Evolutionary conservation across 352 stramenopile species (phyloP).

Genomic region (Pythium sukuiense): DNA sequence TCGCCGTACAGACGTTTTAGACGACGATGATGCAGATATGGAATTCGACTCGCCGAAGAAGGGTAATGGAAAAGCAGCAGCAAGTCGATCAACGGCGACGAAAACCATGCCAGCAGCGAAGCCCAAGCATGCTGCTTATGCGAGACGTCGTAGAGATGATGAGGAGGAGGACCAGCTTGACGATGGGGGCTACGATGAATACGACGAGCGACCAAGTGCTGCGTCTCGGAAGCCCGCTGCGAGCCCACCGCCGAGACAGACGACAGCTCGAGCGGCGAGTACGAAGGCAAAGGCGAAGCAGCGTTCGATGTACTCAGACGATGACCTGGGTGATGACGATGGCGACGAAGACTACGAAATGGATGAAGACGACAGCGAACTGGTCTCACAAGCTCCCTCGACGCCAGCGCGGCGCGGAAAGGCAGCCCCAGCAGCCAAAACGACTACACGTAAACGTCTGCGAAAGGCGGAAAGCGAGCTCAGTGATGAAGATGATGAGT

Average conservation of each 20-base stretch:
- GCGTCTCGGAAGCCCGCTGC: slow-evolving; percentile 6
- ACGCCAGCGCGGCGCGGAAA: slow-evolving; percentile 12
- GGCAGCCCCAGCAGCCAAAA: slow-evolving; percentile 14
- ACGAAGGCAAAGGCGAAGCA: slow-evolving; percentile 31
- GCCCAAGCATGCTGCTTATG: background rate
- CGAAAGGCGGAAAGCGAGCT: slow-evolving; percentile 21
- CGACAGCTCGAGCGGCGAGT: slow-evolving; percentile 28
- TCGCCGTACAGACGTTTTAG: slow-evolving; percentile 16
- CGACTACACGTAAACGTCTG: slow-evolving; percentile 18
- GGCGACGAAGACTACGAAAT: slow-evolving; percentile 65
- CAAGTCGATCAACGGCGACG: background rate
- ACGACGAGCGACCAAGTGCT: slow-evolving; percentile 10
- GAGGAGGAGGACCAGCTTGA: slow-evolving; percentile 20
- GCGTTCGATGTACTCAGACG: slow-evolving; percentile 40
- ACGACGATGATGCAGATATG: slow-evolving; percentile 28
- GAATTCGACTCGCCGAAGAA: slow-evolving; percentile 16
- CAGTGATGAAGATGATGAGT: slow-evolving; percentile 16
- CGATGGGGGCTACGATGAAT: background rate
- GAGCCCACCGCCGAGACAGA: slow-evolving; percentile 18
- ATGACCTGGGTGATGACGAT: slow-evolving; percentile 51
- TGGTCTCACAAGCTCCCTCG: slow-evolving; percentile 20
- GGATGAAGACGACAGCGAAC: slow-evolving; percentile 43
- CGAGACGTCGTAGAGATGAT: slow-evolving; percentile 17
- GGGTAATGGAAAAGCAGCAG: slow-evolving; percentile 1
- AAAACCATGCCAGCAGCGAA: slow-evolving; percentile 7